Evolutionary conservation across 164 flowering plant species (phyloP), one percentile per base, ranked within the genome.

Genomic region (Umbellularia californica): DNA sequence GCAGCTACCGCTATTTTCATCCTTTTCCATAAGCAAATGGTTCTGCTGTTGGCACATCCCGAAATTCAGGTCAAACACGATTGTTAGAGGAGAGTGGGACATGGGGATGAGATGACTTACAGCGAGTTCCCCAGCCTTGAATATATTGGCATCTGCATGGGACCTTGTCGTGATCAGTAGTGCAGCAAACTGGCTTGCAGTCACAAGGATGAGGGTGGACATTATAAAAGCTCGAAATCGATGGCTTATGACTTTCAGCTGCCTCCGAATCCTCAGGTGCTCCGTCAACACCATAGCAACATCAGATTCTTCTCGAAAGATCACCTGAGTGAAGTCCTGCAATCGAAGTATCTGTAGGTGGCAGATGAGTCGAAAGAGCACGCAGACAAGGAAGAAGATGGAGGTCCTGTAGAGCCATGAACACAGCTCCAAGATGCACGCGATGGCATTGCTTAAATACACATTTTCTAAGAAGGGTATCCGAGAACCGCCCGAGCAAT

Each of bases 361-460:
- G 77, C 99, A 95, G 72, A 88, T 87, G 75, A 95, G 79, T 51
- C 88, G 97, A 81, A 92, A 95, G 77, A 95, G 90, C n/a, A 95
- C 84, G 64, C 99, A 95, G n/a, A 93, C 93, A 0, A 95, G 84
- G 86, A 95, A 93, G 66, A 91, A 89, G 52, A 93, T 89, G 22
- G 87, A 81, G 1, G 92, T 92, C 1, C 99, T 83, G 73, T 95
- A 95, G 10, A 95, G 84, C 99, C 98, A 95, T 0, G 99, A 95
- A 71, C 82, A 79, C 6, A 95, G 86, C 85, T 93, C 97, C 79
- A 95, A 69, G 1, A 80, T 52, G 78, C 99, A 95, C 0, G 98
- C 95, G 2, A 88, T 81, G 0, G 82, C 68, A 76, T 90, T 90
- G 72, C 99, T 90, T 15, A 87, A 68, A 67, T 81, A 73, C 5